Percentiles rank a stretch among this genome's conserved stretches.
These are phyloP conservation scores for Gelatoporia subvermispora DNA, from an alignment of 768 basidiomycete genomes.

Conservation along the genomic window DNA sequence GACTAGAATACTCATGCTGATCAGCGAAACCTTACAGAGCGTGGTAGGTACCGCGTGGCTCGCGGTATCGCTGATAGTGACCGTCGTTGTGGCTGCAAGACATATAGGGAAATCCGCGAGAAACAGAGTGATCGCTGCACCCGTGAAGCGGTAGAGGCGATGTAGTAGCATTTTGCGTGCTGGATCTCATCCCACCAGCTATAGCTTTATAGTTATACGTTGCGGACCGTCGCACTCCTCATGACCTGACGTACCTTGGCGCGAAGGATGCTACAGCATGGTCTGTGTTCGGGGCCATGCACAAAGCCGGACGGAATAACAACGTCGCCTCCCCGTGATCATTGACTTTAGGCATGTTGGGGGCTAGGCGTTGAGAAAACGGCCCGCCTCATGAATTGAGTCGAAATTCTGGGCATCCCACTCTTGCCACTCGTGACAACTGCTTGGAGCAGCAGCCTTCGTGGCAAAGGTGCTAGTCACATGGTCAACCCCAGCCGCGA, in stretches of 20 bases:
- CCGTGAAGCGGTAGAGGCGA: too few relatives aligned
- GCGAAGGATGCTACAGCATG: neutral
- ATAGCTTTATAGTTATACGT: too few relatives aligned
- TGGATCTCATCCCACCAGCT: too few relatives aligned
- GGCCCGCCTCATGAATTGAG: too few relatives aligned
- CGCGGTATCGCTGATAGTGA: conserved; percentile 10
- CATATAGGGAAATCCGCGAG: conserved; percentile 2
- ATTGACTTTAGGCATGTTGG: neutral
- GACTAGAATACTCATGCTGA: neutral
- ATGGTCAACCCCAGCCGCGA: too few relatives aligned
- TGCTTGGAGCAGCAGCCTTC: too few relatives aligned
- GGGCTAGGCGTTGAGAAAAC: neutral
- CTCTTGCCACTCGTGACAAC: too few relatives aligned
- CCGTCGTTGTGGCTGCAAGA: conserved; percentile 11
- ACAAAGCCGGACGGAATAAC: neutral
- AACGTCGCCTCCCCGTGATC: too few relatives aligned
- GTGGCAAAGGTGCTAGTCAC: too few relatives aligned
- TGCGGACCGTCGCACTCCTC: neutral
- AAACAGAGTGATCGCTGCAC: neutral
- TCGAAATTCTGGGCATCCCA: too few relatives aligned
- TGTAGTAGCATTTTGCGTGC: too few relatives aligned
- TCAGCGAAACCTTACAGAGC: conserved; percentile 7
- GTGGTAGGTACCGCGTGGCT: conserved; percentile 15
- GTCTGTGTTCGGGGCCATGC: neutral
- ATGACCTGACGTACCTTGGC: neutral